Evolutionary conservation across 2,329 filamentous ascomycete species (phyloP).

Genomic region (Alternaria sp.): DNA sequence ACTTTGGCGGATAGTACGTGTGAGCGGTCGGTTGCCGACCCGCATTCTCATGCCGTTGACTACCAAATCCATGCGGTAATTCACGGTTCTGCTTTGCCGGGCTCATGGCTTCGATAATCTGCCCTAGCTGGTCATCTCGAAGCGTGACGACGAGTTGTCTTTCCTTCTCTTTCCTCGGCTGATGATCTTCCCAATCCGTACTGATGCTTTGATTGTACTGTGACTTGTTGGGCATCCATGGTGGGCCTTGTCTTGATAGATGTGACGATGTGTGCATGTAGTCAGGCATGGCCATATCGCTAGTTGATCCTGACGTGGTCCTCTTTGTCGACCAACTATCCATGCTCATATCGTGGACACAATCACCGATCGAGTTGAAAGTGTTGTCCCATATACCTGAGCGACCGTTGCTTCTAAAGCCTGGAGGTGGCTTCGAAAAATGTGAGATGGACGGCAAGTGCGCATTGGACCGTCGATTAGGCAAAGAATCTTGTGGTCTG

Average conservation of each 20-base stretch:
- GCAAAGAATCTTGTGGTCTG: slow-evolving; percentile 27
- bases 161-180: slow-evolving; percentile 17
- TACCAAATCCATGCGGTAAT: not conserved
- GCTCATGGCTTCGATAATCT: slow-evolving; percentile 38
- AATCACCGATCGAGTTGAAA: slow-evolving; percentile 19
- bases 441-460: slow-evolving; percentile 29
- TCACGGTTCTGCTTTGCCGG: slow-evolving; percentile 68
- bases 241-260: slow-evolving; percentile 16
- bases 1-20: slow-evolving; percentile 28
- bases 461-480: slow-evolving; percentile 27
- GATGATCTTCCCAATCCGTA: slow-evolving; percentile 15
- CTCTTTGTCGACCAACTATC: slow-evolving; percentile 33
- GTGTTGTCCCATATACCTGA: slow-evolving; percentile 28
- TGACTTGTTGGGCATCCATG: slow-evolving; percentile 20
- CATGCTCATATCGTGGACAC: slow-evolving; percentile 32
- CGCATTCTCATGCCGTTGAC: slow-evolving; percentile 10
- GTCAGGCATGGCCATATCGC: slow-evolving; percentile 33
- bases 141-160: slow-evolving; percentile 35
- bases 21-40: slow-evolving; percentile 15
- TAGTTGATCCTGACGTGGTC: slow-evolving; percentile 22
- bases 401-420: slow-evolving; percentile 10
- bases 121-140: slow-evolving; percentile 43
- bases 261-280: slow-evolving; percentile 21
- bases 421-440: slow-evolving; percentile 22
- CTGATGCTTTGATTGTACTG: slow-evolving; percentile 9